These are phyloP conservation scores for Chenopodium quinoa DNA, from an alignment of 148 eudicot genomes.

Conservation along the genomic window DNA sequence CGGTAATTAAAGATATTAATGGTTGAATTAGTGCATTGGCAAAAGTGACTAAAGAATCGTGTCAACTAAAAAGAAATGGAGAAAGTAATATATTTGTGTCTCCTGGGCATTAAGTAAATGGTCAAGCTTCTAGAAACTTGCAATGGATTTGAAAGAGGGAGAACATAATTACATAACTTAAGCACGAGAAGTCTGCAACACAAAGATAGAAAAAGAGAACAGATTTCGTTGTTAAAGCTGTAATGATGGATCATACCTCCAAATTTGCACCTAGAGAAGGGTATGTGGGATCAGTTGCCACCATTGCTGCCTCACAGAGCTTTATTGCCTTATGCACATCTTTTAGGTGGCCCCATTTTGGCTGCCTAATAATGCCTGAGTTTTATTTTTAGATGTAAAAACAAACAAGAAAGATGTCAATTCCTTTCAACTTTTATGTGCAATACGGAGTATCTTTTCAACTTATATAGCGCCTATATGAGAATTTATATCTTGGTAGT, in stretches of 20 bases:
- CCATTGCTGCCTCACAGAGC: conserved; percentile 87
- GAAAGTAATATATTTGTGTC: no score
- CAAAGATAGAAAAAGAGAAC: no score
- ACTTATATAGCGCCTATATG: background rate
- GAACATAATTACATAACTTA: no score
- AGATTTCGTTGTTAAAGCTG: background rate
- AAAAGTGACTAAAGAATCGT: no score
- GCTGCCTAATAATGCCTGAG: conserved; percentile 64
- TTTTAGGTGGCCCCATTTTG: conserved; percentile 92
- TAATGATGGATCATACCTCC: conserved; percentile 49
- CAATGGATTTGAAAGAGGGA: no score
- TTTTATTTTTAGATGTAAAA: background rate
- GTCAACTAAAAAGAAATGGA: no score
- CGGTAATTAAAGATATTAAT: no score
- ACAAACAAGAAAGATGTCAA: background rate
- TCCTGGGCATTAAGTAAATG: no score
- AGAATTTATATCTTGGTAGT: background rate
- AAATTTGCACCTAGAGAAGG: conserved; percentile 63
- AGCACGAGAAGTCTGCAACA: background rate
- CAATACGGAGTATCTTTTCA: background rate
- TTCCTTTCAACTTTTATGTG: background rate
- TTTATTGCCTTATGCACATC: conserved; percentile 87
- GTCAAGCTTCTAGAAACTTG: no score
- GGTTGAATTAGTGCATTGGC: no score
- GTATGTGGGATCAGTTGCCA: conserved; percentile 74